phyloP scores from a whole-genome alignment of 2,329 filamentous ascomycete genomes.

The Scopulariopsis brevicaulis region DNA sequence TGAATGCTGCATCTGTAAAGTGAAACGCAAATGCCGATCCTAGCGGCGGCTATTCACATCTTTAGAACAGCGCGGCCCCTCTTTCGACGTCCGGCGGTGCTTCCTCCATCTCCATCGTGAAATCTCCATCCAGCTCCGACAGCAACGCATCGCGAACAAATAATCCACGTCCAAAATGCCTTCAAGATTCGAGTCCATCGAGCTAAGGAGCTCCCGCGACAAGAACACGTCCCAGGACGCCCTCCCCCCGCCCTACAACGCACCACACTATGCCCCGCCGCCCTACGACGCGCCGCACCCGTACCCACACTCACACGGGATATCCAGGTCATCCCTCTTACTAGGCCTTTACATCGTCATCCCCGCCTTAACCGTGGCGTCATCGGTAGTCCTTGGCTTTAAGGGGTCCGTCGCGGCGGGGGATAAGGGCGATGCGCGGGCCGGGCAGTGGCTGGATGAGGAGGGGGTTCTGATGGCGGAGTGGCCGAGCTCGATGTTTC shows the following conservation, averaged over 20 bases:
- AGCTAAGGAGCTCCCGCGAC: neutral
- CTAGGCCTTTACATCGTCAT: neutral
- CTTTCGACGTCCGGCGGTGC: neutral
- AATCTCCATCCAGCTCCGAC: neutral
- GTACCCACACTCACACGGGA: neutral
- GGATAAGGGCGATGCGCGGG: neutral
- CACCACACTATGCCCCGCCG: neutral
- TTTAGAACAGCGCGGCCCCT: neutral
- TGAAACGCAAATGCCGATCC: neutral
- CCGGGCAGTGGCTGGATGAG: neutral
- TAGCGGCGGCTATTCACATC: neutral
- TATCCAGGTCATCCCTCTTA: neutral
- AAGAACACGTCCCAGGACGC: neutral
- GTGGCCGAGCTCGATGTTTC: slow-evolving; percentile 2
- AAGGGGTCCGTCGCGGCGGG: neutral
- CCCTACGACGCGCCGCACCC: neutral
- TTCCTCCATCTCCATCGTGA: neutral
- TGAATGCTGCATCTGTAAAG: neutral
- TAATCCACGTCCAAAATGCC: neutral
- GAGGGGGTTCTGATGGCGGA: slow-evolving; percentile 1
- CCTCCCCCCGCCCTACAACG: neutral
- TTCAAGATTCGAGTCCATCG: neutral
- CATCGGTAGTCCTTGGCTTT: neutral
- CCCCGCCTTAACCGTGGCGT: neutral
- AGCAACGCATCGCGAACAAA: neutral